Percentiles rank a stretch among this genome's conserved stretches.
These are phyloP conservation scores for Pyricularia pennisetigena DNA, from an alignment of 2,329 filamentous ascomycete genomes.

Conservation along the genomic window DNA sequence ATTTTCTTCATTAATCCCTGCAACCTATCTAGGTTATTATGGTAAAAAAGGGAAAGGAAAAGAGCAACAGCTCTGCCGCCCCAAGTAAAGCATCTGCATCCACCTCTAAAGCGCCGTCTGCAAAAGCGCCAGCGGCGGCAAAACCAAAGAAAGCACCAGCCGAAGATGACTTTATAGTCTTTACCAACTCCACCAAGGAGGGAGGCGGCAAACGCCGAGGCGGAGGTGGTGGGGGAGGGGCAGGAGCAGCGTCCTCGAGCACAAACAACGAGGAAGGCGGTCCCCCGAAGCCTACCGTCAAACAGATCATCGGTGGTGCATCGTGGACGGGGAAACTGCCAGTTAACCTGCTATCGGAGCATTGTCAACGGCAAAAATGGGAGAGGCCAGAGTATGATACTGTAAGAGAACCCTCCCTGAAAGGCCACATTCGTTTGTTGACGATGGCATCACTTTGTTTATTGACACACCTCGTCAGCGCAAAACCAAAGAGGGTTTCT, in stretches of 20 bases:
- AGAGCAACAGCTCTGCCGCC: constrained; percentile 23
- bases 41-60: constrained; percentile 45
- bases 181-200: constrained; percentile 48
- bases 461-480: constrained; percentile 23
- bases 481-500: constrained; percentile 64
- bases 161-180: constrained; percentile 45
- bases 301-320: constrained; percentile 82
- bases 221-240: constrained; percentile 14
- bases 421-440: not conserved
- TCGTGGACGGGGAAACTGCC: constrained; percentile 98
- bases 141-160: constrained; percentile 20
- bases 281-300: constrained; percentile 52
- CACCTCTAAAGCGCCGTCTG: not conserved
- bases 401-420: constrained; percentile 28
- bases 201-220: constrained; percentile 31
- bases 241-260: constrained; percentile 5
- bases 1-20: not conserved
- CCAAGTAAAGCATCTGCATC: constrained; percentile 19
- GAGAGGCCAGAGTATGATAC: constrained; percentile 86
- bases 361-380: constrained; percentile 95
- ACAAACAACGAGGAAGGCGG: constrained; percentile 18
- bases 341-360: constrained; percentile 85
- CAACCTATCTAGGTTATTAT: constrained; percentile 17
- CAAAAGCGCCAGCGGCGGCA: not conserved
- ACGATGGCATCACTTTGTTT: not conserved